Evolutionary conservation across 768 basidiomycete species (phyloP).

Genomic region (Phaeolepiota aurea): DNA sequence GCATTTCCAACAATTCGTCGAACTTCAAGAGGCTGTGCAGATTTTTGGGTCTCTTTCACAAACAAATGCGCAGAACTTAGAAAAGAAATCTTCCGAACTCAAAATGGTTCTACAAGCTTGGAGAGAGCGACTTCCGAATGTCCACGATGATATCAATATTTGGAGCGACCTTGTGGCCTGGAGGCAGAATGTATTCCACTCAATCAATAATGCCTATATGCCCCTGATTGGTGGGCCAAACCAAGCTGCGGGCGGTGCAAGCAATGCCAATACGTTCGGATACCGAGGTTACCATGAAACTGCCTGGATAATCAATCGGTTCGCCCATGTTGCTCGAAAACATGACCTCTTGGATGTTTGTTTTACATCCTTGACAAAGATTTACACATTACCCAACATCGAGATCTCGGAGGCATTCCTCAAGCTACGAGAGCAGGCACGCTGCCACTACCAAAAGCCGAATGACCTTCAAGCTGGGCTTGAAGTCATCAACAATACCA

Average conservation of each 20-base stretch:
- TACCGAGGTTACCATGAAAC: constrained; percentile 98
- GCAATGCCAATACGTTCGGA: constrained; percentile 73
- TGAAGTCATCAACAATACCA: constrained; percentile 99
- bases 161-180: constrained; percentile 99
- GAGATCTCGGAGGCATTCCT: constrained; percentile 99
- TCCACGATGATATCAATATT: constrained; percentile 94
- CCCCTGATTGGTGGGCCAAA: constrained; percentile 69
- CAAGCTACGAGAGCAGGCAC: constrained; percentile 96
- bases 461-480: constrained; percentile 90
- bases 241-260: constrained; percentile 41
- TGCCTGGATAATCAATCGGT: constrained; percentile 99
- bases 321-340: constrained; percentile 96
- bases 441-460: constrained; percentile 94
- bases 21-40: constrained; percentile 90
- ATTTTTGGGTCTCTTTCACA: constrained; percentile 87
- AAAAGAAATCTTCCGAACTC: constrained; percentile 90
- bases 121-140: constrained; percentile 93
- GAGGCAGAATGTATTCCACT: constrained; percentile 96
- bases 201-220: constrained; percentile 93
- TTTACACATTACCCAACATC: constrained; percentile 98
- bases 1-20: constrained; percentile 98
- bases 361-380: constrained; percentile 89
- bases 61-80: constrained; percentile 83
- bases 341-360: constrained; percentile 96
- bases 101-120: constrained; percentile 96